Conservation (phyloP, 192 early-diverging fungal species). For the Coemansia pectinata region DNA sequence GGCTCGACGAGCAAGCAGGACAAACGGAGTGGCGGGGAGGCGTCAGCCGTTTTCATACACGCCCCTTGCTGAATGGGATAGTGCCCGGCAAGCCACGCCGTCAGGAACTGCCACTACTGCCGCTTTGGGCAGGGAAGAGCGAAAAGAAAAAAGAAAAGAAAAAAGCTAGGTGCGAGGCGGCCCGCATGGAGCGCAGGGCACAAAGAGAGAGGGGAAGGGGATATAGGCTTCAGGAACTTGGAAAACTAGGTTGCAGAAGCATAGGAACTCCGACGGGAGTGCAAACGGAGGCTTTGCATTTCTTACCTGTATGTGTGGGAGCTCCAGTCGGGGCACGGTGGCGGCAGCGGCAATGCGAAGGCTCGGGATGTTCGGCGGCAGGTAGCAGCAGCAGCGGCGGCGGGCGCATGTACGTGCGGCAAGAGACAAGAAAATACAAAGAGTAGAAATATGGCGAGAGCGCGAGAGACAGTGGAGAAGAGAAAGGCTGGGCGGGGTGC, state of each 20-base stretch:
- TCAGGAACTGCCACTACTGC: slow-evolving; percentile 2
- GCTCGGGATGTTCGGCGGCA: neutral
- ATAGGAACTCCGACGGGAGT: slow-evolving; percentile 1
- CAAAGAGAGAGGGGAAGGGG: neutral
- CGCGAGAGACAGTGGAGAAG: slow-evolving; percentile 1
- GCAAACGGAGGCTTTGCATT: neutral
- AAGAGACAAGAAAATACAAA: neutral
- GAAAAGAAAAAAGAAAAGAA: neutral
- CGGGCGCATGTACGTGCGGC: slow-evolving; percentile 5
- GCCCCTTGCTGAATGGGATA: slow-evolving; percentile 12
- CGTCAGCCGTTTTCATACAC: slow-evolving; percentile 11
- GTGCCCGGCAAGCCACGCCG: slow-evolving; percentile 10
- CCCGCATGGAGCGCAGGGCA: slow-evolving; percentile 4
- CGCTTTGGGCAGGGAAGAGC: neutral
- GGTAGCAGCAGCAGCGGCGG: neutral
- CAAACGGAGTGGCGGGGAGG: slow-evolving; percentile 1
- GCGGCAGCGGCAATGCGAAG: neutral
- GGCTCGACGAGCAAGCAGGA: neutral
- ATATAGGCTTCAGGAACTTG: neutral
- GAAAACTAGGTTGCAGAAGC: neutral
- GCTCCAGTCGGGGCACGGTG: neutral
- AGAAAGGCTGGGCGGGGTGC: neutral
- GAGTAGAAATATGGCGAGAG: neutral
- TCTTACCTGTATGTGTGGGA: neutral
- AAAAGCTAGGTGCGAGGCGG: neutral